phyloP scores from a whole-genome alignment of 2,329 filamentous ascomycete genomes.

The Onygenales sp. region DNA sequence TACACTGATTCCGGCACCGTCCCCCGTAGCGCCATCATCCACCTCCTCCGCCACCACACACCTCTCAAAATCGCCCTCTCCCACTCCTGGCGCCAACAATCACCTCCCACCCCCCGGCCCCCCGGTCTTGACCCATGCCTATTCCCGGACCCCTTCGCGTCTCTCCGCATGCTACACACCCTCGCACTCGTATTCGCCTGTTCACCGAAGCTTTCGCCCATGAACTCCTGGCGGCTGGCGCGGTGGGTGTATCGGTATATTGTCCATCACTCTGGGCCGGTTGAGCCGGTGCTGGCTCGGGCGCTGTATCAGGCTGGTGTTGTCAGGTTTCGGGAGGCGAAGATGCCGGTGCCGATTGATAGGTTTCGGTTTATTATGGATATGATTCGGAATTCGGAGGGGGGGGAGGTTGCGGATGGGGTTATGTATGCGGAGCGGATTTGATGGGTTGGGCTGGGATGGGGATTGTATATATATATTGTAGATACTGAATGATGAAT shows the following conservation, averaged over 20 bases:
- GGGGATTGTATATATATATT: background rate
- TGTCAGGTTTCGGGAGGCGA: constrained; percentile 31
- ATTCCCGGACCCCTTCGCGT: constrained; percentile 24
- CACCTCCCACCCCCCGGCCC: constrained; percentile 5
- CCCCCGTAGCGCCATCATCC: constrained; percentile 18
- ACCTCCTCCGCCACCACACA: constrained; percentile 26
- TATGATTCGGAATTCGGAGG: constrained; percentile 36
- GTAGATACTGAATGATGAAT: too few species aligned
- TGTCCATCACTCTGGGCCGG: constrained; percentile 29
- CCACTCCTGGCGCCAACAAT: background rate
- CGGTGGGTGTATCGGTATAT: constrained; percentile 40
- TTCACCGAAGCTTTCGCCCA: constrained; percentile 25
- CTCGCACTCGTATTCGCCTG: constrained; percentile 36
- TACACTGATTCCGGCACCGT: constrained; percentile 20
- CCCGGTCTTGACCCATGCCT: constrained; percentile 8
- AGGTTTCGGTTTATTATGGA: constrained; percentile 36
- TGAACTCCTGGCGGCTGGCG: constrained; percentile 37
- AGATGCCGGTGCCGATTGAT: constrained; percentile 21
- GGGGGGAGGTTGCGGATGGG: constrained; percentile 27
- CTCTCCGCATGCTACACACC: constrained; percentile 35
- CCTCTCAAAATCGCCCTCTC: constrained; percentile 29
- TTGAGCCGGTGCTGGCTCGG: constrained; percentile 35
- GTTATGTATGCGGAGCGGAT: constrained; percentile 9
- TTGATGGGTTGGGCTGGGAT: background rate
- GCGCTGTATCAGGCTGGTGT: constrained; percentile 44